Conservation (phyloP, 495 filamentous ascomycete genomes). For the Cairneyella variabilis region DNA sequence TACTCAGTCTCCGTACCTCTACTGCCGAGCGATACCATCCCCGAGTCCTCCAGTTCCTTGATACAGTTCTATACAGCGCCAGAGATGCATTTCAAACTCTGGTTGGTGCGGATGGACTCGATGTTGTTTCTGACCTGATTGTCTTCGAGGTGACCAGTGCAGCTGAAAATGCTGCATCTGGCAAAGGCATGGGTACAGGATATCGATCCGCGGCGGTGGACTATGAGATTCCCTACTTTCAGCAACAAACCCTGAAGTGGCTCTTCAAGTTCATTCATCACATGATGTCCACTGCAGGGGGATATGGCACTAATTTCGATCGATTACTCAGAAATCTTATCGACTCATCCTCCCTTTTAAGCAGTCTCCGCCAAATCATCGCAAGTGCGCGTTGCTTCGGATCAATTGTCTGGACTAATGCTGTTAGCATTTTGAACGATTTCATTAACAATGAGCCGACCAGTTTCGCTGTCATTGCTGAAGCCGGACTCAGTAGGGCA, state of each 20-base stretch:
- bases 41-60: slow-evolving; percentile 78
- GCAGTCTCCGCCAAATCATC: slow-evolving; percentile 76
- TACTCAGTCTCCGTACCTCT: slow-evolving; percentile 76
- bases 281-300: slow-evolving; percentile 74
- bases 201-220: slow-evolving; percentile 81
- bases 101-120: slow-evolving; percentile 74
- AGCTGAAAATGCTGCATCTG: slow-evolving; percentile 55
- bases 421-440: slow-evolving; percentile 83
- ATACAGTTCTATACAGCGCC: slow-evolving; percentile 77
- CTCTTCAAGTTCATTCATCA: slow-evolving; percentile 95
- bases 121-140: slow-evolving; percentile 80
- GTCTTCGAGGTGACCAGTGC: slow-evolving; percentile 73
- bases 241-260: slow-evolving; percentile 89
- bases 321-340: slow-evolving; percentile 88
- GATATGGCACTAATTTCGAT: slow-evolving; percentile 73
- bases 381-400: slow-evolving; percentile 75
- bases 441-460: slow-evolving; percentile 99
- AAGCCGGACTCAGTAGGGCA: slow-evolving; percentile 83
- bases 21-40: slow-evolving; percentile 80
- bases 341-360: slow-evolving; percentile 81
- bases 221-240: slow-evolving; percentile 86
- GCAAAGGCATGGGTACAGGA: slow-evolving; percentile 69
- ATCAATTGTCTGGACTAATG: slow-evolving; percentile 88
- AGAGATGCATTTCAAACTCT: slow-evolving; percentile 77
- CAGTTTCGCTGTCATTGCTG: slow-evolving; percentile 90